Evolutionary conservation across 352 stramenopile species (phyloP).

Genomic region (Pythium insidiosum): DNA sequence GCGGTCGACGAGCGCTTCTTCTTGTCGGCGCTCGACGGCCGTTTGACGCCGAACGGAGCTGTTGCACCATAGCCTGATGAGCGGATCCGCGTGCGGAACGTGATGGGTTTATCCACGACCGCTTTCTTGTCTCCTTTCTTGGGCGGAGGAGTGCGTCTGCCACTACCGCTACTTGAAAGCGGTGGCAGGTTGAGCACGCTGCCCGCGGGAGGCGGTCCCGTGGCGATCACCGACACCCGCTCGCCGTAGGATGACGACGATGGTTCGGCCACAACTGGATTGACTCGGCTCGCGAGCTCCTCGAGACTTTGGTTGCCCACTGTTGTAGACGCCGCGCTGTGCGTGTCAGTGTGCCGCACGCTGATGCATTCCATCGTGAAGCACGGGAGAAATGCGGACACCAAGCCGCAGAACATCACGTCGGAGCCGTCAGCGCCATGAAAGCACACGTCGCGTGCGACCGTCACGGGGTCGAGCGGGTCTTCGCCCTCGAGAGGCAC

Average conservation of each 20-base stretch:
- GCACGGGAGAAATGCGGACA: slow-evolving; percentile 63
- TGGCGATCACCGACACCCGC: slow-evolving; percentile 42
- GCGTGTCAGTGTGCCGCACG: no score
- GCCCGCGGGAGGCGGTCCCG: slow-evolving; percentile 26
- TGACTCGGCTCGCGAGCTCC: background rate
- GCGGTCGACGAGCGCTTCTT: slow-evolving; percentile 5
- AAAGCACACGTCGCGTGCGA: slow-evolving; percentile 56
- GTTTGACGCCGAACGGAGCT: slow-evolving; percentile 9
- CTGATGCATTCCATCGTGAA: no score
- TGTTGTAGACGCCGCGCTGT: slow-evolving; percentile 6
- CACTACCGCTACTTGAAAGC: no score
- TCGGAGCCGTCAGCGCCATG: slow-evolving; percentile 14
- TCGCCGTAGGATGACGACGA: background rate
- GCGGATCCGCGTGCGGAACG: slow-evolving; percentile 69
- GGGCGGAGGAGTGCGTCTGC: slow-evolving; percentile 14
- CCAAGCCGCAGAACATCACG: slow-evolving; percentile 30
- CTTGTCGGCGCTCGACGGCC: slow-evolving; percentile 16
- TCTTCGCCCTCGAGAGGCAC: background rate
- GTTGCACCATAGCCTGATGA: slow-evolving; percentile 74
- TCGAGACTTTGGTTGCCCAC: slow-evolving; percentile 7
- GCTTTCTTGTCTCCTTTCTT: slow-evolving; percentile 18
- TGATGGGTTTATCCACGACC: slow-evolving; percentile 67
- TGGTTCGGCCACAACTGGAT: no score
- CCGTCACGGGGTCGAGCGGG: slow-evolving; percentile 19
- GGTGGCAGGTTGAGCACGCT: slow-evolving; percentile 52